A percentile compares a stretch with the other conserved stretches of the same genome.
Conservation (phyloP, 208 protist genomes). For the Trypanosoma caninum region DNA sequence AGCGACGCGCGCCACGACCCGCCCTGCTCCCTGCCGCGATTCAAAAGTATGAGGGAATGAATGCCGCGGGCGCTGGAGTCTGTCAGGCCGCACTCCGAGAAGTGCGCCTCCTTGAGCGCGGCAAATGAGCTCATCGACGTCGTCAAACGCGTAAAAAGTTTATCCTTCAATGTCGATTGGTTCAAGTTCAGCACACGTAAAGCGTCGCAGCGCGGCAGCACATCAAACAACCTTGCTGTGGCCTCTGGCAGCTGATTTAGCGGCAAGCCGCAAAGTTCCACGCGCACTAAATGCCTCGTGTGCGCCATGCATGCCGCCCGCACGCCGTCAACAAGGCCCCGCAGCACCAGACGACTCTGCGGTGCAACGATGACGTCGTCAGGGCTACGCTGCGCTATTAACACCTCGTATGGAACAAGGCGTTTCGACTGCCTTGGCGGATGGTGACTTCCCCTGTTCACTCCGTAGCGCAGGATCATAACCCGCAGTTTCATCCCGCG, state of each 20-base stretch:
- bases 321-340: conserved; percentile 34
- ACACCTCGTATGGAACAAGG: conserved; percentile 1
- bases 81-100: conserved; percentile 55
- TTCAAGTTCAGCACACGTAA: conserved; percentile 41
- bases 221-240: conserved; percentile 27
- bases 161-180: conserved; percentile 27
- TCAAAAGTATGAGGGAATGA: conserved; percentile 32
- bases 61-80: conserved; percentile 40
- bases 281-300: conserved; percentile 20
- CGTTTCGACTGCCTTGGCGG: conserved; percentile 17
- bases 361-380: conserved; percentile 16
- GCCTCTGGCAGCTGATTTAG: conserved; percentile 7
- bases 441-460: conserved; percentile 16
- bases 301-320: conserved; percentile 14
- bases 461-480: conserved; percentile 6
- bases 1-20: conserved; percentile 43
- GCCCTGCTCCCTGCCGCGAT: conserved; percentile 19
- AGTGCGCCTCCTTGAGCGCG: conserved; percentile 49
- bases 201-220: conserved; percentile 31
- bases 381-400: conserved; percentile 3
- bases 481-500: neutral
- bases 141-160: conserved; percentile 27
- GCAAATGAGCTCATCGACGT: conserved; percentile 18
- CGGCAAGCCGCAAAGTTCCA: conserved; percentile 41
- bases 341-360: conserved; percentile 17